Conservation (phyloP, 176 grass and related monocot genomes). For the Puya raimondii region DNA sequence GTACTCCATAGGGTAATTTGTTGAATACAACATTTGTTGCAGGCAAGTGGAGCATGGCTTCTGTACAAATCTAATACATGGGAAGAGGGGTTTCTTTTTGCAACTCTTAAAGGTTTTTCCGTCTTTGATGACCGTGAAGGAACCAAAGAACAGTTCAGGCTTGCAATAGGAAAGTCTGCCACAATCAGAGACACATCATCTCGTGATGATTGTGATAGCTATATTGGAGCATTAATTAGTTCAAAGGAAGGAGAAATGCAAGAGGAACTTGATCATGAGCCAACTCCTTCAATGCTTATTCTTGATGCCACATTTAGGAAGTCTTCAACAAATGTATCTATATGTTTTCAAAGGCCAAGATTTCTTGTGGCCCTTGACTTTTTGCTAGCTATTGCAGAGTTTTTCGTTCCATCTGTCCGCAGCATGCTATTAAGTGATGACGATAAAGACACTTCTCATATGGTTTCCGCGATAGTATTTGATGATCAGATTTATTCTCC, state of each 20-base stretch:
- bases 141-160: slow-evolving; percentile 86
- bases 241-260: slow-evolving; percentile 43
- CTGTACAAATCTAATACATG: slow-evolving; percentile 85
- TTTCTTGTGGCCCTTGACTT: slow-evolving; percentile 97
- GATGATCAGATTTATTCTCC: slow-evolving; percentile 63
- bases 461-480: slow-evolving; percentile 57
- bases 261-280: slow-evolving; percentile 56
- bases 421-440: slow-evolving; percentile 71
- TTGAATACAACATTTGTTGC: background rate
- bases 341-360: slow-evolving; percentile 80
- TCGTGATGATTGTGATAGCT: slow-evolving; percentile 34
- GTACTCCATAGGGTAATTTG: too few species aligned
- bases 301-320: slow-evolving; percentile 71
- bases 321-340: slow-evolving; percentile 43
- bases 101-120: slow-evolving; percentile 96
- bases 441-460: slow-evolving; percentile 51
- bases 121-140: slow-evolving; percentile 97
- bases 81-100: slow-evolving; percentile 74
- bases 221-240: slow-evolving; percentile 26
- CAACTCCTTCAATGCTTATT: slow-evolving; percentile 87
- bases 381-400: slow-evolving; percentile 72
- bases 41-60: slow-evolving; percentile 88
- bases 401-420: slow-evolving; percentile 84
- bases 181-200: slow-evolving; percentile 49
- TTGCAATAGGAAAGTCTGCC: slow-evolving; percentile 86